Base-by-base conservation (phyloP, 495 filamentous ascomycete genomes). In the Penicillium verhagenii region DNA sequence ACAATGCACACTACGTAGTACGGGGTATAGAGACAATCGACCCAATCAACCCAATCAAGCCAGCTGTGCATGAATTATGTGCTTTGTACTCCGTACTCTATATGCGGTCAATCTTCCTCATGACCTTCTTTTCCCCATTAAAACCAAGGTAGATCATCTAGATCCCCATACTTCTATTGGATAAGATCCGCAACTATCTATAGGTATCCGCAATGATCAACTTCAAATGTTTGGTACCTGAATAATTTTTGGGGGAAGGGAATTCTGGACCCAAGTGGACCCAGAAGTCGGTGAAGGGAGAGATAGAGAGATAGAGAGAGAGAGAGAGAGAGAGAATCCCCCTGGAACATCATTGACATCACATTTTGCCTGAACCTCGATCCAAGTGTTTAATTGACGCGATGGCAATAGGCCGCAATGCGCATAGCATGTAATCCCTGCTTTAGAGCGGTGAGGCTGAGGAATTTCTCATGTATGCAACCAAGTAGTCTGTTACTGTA, bases 291-390 rank as follows among this genome's bases (percentile, higher is more conserved):
- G 49, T 52, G 48, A 45, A 54, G 59, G 47, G 28, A n/a, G n/a
- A n/a, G n/a, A n/a, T n/a, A n/a, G n/a, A n/a, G n/a, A n/a, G n/a
- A n/a, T n/a, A n/a, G n/a, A n/a, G n/a, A n/a, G n/a, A n/a, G n/a
- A n/a, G n/a, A n/a, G n/a, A n/a, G n/a, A n/a, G n/a, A n/a, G n/a
- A n/a, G n/a, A n/a, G n/a, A 19, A 39, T 28, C 40, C 55, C 59
- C 59, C 59, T 58, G 59, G 59, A n/a, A n/a, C n/a, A 58, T 61
- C 51, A 52, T 61, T 61, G 59, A 61, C 59, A 61, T 58, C 59
- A 54, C 50, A 24, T 38, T n/a, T n/a, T n/a, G n/a, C n/a, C n/a
- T n/a, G n/a, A n/a, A n/a, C n/a, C n/a, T n/a, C n/a, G n/a, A n/a
- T n/a, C n/a, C n/a, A n/a, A n/a, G n/a, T n/a, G n/a, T n/a, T n/a